Conservation (phyloP, 305 asterid genomes). For the Coffea humblotiana region DNA sequence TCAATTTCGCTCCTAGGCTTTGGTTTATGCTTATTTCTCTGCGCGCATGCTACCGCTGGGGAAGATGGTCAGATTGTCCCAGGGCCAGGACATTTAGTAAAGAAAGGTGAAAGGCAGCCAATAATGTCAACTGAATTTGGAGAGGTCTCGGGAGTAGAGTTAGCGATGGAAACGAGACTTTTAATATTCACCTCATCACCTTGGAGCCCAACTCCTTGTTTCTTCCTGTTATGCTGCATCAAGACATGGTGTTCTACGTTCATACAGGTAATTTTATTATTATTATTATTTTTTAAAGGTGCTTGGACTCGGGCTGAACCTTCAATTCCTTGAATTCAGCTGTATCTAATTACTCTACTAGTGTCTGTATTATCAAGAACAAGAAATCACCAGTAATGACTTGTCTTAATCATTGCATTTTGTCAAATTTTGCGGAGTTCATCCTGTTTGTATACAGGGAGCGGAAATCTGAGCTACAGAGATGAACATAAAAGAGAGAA, state of each 20-base stretch:
- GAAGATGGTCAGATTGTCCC: not conserved
- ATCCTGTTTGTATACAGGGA: slow-evolving; percentile 41
- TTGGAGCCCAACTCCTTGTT: slow-evolving; percentile 78
- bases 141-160: slow-evolving; percentile 51
- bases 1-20: not conserved
- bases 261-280: slow-evolving; percentile 48
- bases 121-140: slow-evolving; percentile 62
- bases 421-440: not conserved
- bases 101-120: slow-evolving; percentile 36
- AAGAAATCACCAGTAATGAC: not conserved
- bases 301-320: not conserved
- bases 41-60: slow-evolving; percentile 4
- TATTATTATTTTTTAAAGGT: too few species aligned
- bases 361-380: not conserved
- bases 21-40: not conserved
- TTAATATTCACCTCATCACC: slow-evolving; percentile 75
- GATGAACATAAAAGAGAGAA: slow-evolving; percentile 45
- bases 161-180: slow-evolving; percentile 40
- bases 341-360: not conserved
- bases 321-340: not conserved
- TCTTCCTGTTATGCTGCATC: slow-evolving; percentile 70
- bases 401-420: not conserved
- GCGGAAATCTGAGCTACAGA: slow-evolving; percentile 65
- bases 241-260: slow-evolving; percentile 84
- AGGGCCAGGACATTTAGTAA: slow-evolving; percentile 37